These are phyloP conservation scores for Bacidia gigantensis DNA, from an alignment of 495 filamentous ascomycete genomes.

Conservation along the genomic window DNA sequence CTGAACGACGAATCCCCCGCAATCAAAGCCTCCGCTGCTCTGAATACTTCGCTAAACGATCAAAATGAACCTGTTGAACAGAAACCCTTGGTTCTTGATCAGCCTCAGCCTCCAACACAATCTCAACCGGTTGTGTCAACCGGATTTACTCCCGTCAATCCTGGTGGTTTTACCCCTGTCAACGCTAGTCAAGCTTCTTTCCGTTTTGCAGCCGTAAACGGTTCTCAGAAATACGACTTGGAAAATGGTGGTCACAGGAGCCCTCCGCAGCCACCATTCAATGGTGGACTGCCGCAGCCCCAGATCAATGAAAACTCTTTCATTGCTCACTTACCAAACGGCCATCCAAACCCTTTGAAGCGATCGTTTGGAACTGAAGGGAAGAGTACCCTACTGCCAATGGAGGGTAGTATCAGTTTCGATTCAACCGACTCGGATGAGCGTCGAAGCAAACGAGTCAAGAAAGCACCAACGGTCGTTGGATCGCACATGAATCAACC, in stretches of 20 bases:
- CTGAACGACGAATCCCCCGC: constrained; percentile 55
- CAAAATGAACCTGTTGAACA: constrained; percentile 33
- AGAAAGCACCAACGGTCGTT: constrained; percentile 84
- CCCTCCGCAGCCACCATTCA: constrained; percentile 20
- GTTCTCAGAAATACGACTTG: constrained; percentile 32
- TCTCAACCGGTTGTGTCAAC: constrained; percentile 36
- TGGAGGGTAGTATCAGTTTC: constrained; percentile 2
- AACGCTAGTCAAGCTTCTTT: constrained; percentile 48
- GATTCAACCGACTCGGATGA: constrained; percentile 43
- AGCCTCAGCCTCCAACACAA: constrained; percentile 34
- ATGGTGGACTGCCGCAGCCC: constrained; percentile 26
- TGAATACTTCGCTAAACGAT: constrained; percentile 49
- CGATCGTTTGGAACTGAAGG: constrained; percentile 72
- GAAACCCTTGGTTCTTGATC: constrained; percentile 38
- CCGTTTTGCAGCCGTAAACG: constrained; percentile 27
- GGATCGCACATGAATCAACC: constrained; percentile 95
- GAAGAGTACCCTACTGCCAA: constrained; percentile 14
- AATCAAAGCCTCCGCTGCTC: constrained; percentile 50
- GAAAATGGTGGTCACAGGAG: constrained; percentile 37
- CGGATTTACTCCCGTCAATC: constrained; percentile 76
- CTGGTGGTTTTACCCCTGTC: constrained; percentile 65
- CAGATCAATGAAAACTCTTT: constrained; percentile 48
- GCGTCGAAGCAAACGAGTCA: constrained; percentile 80
- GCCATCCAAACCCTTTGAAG: constrained; percentile 51
- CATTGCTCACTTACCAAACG: constrained; percentile 40